Evolutionary conservation across 768 basidiomycete species (phyloP).

Genomic region (Coprinopsis marcescibilis): DNA sequence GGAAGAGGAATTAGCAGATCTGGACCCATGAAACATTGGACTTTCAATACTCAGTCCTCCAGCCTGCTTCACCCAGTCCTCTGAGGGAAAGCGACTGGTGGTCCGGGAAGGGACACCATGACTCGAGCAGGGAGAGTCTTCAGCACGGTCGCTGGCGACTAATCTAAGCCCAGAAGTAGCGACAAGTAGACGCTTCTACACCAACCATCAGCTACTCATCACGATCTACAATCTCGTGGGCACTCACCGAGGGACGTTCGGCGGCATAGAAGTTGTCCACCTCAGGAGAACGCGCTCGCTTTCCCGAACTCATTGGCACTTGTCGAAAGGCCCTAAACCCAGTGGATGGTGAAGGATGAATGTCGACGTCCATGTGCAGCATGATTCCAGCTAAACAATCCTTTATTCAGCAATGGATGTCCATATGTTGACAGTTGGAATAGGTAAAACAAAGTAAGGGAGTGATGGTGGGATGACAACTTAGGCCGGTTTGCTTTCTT

Average conservation of each 20-base stretch:
- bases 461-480: too few relatives aligned
- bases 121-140: slow-evolving; percentile 13
- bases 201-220: too few relatives aligned
- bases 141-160: slow-evolving; percentile 4
- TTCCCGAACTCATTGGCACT: slow-evolving; percentile 24
- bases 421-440: too few relatives aligned
- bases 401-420: neutral
- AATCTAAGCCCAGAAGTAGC: slow-evolving; percentile 17
- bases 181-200: slow-evolving; percentile 58
- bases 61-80: slow-evolving; percentile 75
- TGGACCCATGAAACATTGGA: slow-evolving; percentile 27
- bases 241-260: slow-evolving; percentile 52
- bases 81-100: slow-evolving; percentile 42
- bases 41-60: slow-evolving; percentile 61
- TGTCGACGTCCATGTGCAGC: slow-evolving; percentile 53
- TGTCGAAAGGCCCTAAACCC: slow-evolving; percentile 32
- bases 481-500: too few relatives aligned
- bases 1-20: slow-evolving; percentile 12
- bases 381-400: slow-evolving; percentile 13
- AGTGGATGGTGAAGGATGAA: slow-evolving; percentile 33
- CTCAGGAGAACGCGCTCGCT: slow-evolving; percentile 63
- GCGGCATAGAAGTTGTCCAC: slow-evolving; percentile 31
- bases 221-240: too few relatives aligned
- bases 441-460: neutral
- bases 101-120: slow-evolving; percentile 21